Evolutionary conservation across 192 early-diverging fungal genomes (phyloP).

Genomic region (Neocallimastix lanati): DNA sequence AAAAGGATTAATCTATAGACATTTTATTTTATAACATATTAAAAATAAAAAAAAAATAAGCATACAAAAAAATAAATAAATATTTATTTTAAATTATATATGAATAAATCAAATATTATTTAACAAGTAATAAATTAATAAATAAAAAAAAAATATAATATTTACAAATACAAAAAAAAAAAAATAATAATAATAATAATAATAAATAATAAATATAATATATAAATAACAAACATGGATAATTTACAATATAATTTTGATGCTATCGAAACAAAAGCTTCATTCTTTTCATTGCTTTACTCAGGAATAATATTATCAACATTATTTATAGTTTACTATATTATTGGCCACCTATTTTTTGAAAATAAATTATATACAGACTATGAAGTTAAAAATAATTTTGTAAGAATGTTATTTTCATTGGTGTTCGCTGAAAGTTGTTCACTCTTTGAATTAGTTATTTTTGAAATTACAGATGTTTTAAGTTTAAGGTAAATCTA

Average conservation of each 20-base stretch:
- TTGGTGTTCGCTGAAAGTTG: conserved; percentile 55
- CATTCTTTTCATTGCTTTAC: not conserved
- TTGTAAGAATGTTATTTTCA: conserved; percentile 56
- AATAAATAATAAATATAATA: not conserved
- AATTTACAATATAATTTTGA: not conserved
- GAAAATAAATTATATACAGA: not conserved
- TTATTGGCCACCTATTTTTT: not conserved
- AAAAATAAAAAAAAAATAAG: too few species aligned
- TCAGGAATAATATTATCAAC: not conserved
- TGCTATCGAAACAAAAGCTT: not conserved
- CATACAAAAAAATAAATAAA: too few species aligned
- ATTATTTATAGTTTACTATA: not conserved
- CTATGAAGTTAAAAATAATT: conserved; percentile 11
- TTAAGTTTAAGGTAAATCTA: conserved; percentile 23
- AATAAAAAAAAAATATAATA: too few species aligned
- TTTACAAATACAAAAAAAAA: too few species aligned
- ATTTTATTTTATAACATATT: too few species aligned
- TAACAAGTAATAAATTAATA: too few species aligned
- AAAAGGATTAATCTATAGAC: too few species aligned
- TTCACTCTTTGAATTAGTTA: conserved; percentile 60
- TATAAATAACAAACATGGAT: not conserved
- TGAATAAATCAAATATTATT: too few species aligned
- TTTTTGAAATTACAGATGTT: conserved; percentile 60
- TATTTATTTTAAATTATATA: too few species aligned
- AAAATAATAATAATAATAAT: too few species aligned